These are phyloP conservation scores for Ceratocystiopsis sp. DNA, from an alignment of 2,329 filamentous ascomycete genomes.

Conservation along the genomic window DNA sequence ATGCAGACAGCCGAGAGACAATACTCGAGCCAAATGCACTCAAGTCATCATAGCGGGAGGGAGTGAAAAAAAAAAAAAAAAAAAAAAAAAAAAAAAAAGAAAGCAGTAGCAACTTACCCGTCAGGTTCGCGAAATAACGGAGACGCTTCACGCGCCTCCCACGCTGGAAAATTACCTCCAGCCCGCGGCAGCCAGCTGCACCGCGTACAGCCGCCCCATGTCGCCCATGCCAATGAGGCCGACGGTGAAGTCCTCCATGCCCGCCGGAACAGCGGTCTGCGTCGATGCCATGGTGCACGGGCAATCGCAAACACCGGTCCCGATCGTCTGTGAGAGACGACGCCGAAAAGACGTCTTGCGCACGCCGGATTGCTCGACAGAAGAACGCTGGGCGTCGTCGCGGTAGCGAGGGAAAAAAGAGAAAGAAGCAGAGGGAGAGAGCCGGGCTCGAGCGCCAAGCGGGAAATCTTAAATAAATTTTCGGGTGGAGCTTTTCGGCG, in stretches of 20 bases:
- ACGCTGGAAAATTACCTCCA: slow-evolving; percentile 60
- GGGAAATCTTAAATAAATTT: not conserved
- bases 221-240: slow-evolving; percentile 98
- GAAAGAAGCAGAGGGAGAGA: not conserved
- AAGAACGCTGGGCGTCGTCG: not conserved
- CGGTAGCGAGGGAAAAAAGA: not conserved
- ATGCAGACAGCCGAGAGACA: slow-evolving; percentile 40
- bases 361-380: too few species aligned
- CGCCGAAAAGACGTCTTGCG: too few species aligned
- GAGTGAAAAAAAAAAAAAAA: not conserved
- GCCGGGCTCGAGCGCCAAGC: not conserved
- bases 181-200: slow-evolving; percentile 71
- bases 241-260: slow-evolving; percentile 55
- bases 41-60: slow-evolving; percentile 74
- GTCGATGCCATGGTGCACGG: too few species aligned
- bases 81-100: not conserved
- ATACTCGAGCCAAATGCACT: slow-evolving; percentile 99
- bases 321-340: too few species aligned
- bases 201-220: slow-evolving; percentile 98
- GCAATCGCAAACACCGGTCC: too few species aligned
- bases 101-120: slow-evolving; percentile 1
- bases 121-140: not conserved
- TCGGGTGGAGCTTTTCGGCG: not conserved
- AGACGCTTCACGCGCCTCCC: not conserved
- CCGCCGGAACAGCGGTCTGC: slow-evolving; percentile 3